Evolutionary conservation across 176 grass and related monocot genomes (phyloP), one percentile per base, ranked within the genome.

Genomic region (Alloteropsis semialata): DNA sequence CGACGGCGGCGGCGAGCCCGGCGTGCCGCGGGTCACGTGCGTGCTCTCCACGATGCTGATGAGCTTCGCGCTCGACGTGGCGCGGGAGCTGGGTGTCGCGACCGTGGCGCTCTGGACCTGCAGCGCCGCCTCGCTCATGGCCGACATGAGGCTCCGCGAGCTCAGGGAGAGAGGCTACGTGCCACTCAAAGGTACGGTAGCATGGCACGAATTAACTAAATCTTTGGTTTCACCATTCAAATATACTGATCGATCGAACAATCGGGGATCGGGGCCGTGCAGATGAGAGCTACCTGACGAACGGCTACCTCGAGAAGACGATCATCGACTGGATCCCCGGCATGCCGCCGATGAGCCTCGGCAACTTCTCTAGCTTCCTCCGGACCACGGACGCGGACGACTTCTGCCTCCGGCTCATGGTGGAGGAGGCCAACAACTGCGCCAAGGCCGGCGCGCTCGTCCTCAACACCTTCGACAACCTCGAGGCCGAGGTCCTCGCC

Each of bases 141-240:
- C 42, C 6, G 21, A 34, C 6, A 25, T 82, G 33, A 8, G 55
- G 13, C 7, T 75, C 18, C 46, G 28, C 10, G 85, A 82, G 60
- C 78, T 87, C 69, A 14, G 41, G 46, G 21, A 66, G 19, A 75
- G 59, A 58, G 78, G 78, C 5, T 87, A 82, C 15, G 3, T 73
- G 8, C 78, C 85, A 12, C 44, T 81, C 48, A 60, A 82, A 87
- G 85, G 85, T 75, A 76, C n/a, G n/a, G n/a, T n/a, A n/a, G n/a
- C n/a, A n/a, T n/a, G n/a, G n/a, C n/a, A 34, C 11, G 12, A 29
- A 2, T 36, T 5, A 11, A 8, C 22, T 8, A 6, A 29, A 29
- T 29, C 58, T 29, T 60, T 10, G 24, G 2, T 36, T 27, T 30
- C 58, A 30, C 58, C 58, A 30, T 3, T 2, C 1, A 55, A n/a